Percentiles rank a stretch among this genome's conserved stretches.
Evolutionary conservation across 805 yeast species (phyloP).

Genomic region (Tetrapisispora taiwanensis): DNA sequence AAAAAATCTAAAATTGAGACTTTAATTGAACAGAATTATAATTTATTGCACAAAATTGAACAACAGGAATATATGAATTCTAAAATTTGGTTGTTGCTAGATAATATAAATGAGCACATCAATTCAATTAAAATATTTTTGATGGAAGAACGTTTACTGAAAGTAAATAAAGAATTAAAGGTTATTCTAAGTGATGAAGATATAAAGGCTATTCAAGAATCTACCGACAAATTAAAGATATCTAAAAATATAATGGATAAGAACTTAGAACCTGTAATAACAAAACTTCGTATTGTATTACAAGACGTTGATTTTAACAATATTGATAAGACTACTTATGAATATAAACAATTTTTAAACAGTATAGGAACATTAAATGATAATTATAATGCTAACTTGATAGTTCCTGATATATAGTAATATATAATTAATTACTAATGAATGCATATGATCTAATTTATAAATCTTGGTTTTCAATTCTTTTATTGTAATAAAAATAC

Average conservation of each 20-base stretch:
- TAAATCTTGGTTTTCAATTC: too few relatives aligned
- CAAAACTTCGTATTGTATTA: constrained; percentile 10
- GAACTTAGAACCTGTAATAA: constrained; percentile 9
- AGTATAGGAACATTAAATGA: constrained; percentile 11
- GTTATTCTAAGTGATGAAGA: not conserved
- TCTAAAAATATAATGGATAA: constrained; percentile 7
- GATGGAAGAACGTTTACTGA: constrained; percentile 20
- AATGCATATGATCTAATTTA: not conserved
- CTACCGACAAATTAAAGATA: constrained; percentile 5
- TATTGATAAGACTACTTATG: constrained; percentile 9
- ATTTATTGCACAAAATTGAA: constrained; percentile 22
- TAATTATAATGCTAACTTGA: not conserved
- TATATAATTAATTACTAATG: not conserved
- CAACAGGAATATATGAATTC: constrained; percentile 22
- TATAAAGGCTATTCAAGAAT: not conserved
- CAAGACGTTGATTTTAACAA: constrained; percentile 10
- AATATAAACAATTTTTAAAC: constrained; percentile 10
- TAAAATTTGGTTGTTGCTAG: constrained; percentile 18
- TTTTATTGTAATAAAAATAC: too few relatives aligned
- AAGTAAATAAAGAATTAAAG: constrained; percentile 7
- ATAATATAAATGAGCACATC: constrained; percentile 22
- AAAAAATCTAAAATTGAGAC: constrained; percentile 10
- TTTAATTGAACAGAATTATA: constrained; percentile 20
- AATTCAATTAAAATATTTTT: constrained; percentile 22
- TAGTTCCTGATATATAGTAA: not conserved